Evolutionary conservation across 805 yeast genomes (phyloP).

Genomic region (Scheffersomyces stipitis): DNA sequence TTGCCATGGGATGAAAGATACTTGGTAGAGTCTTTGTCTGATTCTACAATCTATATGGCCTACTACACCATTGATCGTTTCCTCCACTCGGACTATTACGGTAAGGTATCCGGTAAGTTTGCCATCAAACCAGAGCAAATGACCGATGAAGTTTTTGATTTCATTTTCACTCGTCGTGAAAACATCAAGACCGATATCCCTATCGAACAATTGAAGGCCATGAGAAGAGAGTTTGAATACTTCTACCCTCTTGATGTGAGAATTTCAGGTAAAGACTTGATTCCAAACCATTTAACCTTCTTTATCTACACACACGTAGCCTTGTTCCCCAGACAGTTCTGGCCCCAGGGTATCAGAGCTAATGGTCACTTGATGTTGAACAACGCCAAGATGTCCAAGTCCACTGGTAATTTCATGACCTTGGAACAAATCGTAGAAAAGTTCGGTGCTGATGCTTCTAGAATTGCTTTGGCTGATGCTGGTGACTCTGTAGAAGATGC

Average conservation of each 20-base stretch:
- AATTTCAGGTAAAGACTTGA: constrained; percentile 93
- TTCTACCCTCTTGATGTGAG: constrained; percentile 94
- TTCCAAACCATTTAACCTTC: constrained; percentile 96
- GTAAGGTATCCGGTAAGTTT: constrained; percentile 69
- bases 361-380: constrained; percentile 95
- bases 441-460: constrained; percentile 96
- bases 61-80: constrained; percentile 88
- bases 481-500: constrained; percentile 98
- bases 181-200: constrained; percentile 60
- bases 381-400: constrained; percentile 96
- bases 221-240: constrained; percentile 94
- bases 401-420: constrained; percentile 96
- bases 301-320: constrained; percentile 93
- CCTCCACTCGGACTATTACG: constrained; percentile 84
- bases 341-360: constrained; percentile 94
- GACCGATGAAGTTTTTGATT: constrained; percentile 94
- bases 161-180: constrained; percentile 75
- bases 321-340: constrained; percentile 80
- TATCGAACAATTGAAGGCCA: constrained; percentile 56
- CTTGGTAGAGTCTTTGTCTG: constrained; percentile 91
- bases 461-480: constrained; percentile 97
- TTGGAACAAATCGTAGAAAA: constrained; percentile 79
- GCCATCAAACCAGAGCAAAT: constrained; percentile 76
- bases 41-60: constrained; percentile 94
- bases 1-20: constrained; percentile 97